Base-by-base conservation (phyloP, 345 rosid species). In the Cardamine resedifolia region DNA sequence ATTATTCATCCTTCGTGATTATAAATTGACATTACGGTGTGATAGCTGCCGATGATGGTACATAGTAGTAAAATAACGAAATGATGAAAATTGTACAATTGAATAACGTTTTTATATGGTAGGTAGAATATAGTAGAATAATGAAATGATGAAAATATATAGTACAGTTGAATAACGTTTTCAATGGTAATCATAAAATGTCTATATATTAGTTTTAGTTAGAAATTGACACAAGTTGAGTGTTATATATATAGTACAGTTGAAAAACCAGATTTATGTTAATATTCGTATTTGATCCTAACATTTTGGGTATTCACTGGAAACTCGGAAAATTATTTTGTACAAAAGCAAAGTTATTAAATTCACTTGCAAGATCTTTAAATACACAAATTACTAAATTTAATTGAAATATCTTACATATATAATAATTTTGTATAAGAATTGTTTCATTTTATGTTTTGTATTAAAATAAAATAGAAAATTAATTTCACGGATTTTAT, bases 31-130 rank as follows among this genome's bases (percentile, higher is more conserved):
- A 34, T 45, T 4, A 53, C 70, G 64, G 48, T 55, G 57, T 36
- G n/a, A 49, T 60, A 20, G 60, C 51, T 63, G 47, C 64, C 70
- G 28, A 55, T 31, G n/a, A 63, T 71, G 47, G 31, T 44, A 28
- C 31, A 53, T 31, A 31, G 26, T 18, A 33, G 44, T 19, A 57
- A 16, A 16, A 47, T 19, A 33, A 18, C 48, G 6, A 45, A 61
- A 61, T 61, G 23, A 44, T 43, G 15, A 7, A 43, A 26, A 41
- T 24, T 1, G 50, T 43, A 61, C n/a, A 41, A 1, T n/a, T 63
- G 11, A 44, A 28, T 16, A 28, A 10, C 18, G 21, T 44, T 63
- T 58, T 44, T 63, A 63, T 63, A 27, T 63, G 41, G 68, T 63
- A 45, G 33, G 49, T 62, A 44, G 16, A 30, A 10, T 41, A 39